phyloP scores from a whole-genome alignment of 2,329 filamentous ascomycete genomes.

The Plenodomus tracheiphilus region DNA sequence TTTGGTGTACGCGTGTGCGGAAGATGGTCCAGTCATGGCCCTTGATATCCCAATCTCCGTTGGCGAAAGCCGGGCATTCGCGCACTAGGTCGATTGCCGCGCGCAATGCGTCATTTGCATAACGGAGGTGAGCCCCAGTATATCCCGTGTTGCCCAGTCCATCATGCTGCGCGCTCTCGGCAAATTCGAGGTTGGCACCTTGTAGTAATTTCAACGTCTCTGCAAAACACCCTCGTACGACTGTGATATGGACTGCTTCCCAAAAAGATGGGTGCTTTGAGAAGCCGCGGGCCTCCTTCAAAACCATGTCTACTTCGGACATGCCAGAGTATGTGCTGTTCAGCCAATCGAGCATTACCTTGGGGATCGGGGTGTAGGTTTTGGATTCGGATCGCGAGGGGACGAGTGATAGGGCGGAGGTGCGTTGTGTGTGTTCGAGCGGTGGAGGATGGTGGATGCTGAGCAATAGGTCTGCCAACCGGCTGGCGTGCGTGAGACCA shows the following conservation, averaged over 20 bases:
- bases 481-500: constrained; percentile 73
- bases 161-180: constrained; percentile 66
- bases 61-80: constrained; percentile 68
- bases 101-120: constrained; percentile 72
- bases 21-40: constrained; percentile 83
- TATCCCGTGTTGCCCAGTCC: constrained; percentile 69
- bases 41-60: constrained; percentile 79
- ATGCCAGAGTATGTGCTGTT: constrained; percentile 72
- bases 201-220: constrained; percentile 70
- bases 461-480: constrained; percentile 75
- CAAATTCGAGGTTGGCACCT: constrained; percentile 77
- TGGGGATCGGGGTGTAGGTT: constrained; percentile 63
- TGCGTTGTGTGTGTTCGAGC: constrained; percentile 21
- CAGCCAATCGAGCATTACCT: constrained; percentile 82
- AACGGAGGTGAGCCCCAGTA: constrained; percentile 72
- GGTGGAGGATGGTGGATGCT: constrained; percentile 69
- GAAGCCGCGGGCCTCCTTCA: constrained; percentile 69
- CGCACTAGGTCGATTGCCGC: constrained; percentile 71
- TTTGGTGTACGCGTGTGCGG: constrained; percentile 71
- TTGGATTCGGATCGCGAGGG: constrained; percentile 25
- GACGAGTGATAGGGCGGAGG: constrained; percentile 30
- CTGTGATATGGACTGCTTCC: constrained; percentile 71
- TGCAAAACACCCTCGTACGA: constrained; percentile 74
- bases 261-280: constrained; percentile 79
- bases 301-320: constrained; percentile 67